Evolutionary conservation across 805 yeast species (phyloP), one percentile per base, ranked within the genome.

Genomic region (Cyberlindnera mrakii): DNA sequence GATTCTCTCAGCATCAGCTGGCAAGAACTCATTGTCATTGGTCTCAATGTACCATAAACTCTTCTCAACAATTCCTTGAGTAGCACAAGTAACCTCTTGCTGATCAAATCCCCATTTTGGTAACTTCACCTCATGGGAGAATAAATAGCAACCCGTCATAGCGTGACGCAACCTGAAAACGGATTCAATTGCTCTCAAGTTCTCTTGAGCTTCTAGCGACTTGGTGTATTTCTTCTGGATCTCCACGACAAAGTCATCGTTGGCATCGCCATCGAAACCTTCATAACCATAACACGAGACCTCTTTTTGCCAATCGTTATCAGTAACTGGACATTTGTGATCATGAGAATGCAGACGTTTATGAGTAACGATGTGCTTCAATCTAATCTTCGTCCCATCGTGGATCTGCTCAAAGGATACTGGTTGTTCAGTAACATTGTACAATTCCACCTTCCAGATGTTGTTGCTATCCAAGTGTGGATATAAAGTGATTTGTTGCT

Each of bases 41-140:
- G 77, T 72, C 66, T 85, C 95, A 54, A 85, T 67, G 63, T 82
- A 80, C 91, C 91, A 85, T 50, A 76, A 68, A 30, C 80, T 68
- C 53, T 80, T 71, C 15, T 74, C 69, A 44, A 75, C 66, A 42
- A 71, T 69, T 62, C 90, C 93, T 53, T 78, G 83, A 16, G 75
- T 63, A 31, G 95, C 88, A 67, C 90, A 75, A 3, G 90, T 78
- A 42, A 85, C 95, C 67, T 85, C 95, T 62, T 82, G 90, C 63
- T 85, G 95, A 48, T 79, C 84, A 52, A 80, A 82, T 1, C 85
- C 95, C 90, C 93, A 85, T 41, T 76, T 77, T 48, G 95, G 95
- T 55, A 85, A 72, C 59, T 82, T 82, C 13, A 74, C 77, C 44
- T 77, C 82, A 51, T 79, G 83, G n/a, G 93, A 81, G 62, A 84